Conservation (phyloP, 441 rosid species). For the Breynia disticha region DNA sequence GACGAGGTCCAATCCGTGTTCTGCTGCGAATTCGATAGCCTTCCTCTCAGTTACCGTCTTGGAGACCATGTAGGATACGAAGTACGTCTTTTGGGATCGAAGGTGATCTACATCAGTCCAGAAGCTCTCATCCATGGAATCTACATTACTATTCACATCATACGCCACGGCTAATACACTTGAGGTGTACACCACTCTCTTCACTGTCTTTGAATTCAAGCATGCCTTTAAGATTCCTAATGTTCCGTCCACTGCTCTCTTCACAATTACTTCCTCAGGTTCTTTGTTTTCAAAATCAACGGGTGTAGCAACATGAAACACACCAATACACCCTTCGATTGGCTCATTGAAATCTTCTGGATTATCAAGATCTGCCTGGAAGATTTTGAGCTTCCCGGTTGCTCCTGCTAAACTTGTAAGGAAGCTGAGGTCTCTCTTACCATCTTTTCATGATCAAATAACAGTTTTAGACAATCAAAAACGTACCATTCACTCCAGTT, state of each 20-base stretch:
- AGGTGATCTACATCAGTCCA: slow-evolving; percentile 42
- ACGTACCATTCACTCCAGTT: neutral
- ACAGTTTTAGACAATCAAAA: too few relatives aligned
- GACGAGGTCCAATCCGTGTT: slow-evolving; percentile 37
- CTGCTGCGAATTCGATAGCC: slow-evolving; percentile 31
- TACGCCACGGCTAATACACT: slow-evolving; percentile 7
- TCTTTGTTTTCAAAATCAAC: slow-evolving; percentile 62
- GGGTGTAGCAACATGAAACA: slow-evolving; percentile 69
- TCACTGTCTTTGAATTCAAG: slow-evolving; percentile 41
- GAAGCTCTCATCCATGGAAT: slow-evolving; percentile 32
- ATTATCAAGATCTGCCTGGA: slow-evolving; percentile 46
- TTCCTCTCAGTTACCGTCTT: slow-evolving; percentile 37
- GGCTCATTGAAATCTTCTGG: slow-evolving; percentile 52
- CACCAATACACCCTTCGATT: slow-evolving; percentile 54
- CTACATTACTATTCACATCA: neutral
- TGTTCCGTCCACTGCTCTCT: slow-evolving; percentile 5
- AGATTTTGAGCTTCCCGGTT: slow-evolving; percentile 17
- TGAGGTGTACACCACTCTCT: slow-evolving; percentile 23
- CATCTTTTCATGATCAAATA: slow-evolving; percentile 12
- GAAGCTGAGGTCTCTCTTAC: slow-evolving; percentile 26
- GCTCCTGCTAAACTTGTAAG: slow-evolving; percentile 26
- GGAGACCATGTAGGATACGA: slow-evolving; percentile 26
- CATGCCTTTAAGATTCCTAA: slow-evolving; percentile 20
- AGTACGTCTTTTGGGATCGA: slow-evolving; percentile 12
- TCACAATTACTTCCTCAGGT: slow-evolving; percentile 38